Conservation (phyloP, 352 stramenopile species). For the Elongisporangium anandrum region DNA sequence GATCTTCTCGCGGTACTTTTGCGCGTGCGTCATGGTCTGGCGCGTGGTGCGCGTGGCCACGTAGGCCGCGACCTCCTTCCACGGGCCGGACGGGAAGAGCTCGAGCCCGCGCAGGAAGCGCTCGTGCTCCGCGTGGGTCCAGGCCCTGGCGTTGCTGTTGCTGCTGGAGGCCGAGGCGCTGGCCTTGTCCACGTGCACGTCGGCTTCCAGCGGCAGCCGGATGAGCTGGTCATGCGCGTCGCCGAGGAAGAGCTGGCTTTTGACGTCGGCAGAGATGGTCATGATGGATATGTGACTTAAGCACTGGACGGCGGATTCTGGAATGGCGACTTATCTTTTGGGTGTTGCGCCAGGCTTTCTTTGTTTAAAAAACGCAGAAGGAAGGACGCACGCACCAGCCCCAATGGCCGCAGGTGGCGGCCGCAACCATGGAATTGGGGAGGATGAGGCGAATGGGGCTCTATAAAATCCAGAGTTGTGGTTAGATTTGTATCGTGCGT, state of each 20-base stretch:
- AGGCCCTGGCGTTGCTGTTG: constrained; percentile 2
- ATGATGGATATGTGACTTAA: constrained; percentile 15
- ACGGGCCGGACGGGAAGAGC: constrained; percentile 54
- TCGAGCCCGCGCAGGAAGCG: constrained; percentile 20
- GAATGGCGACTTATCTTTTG: background rate
- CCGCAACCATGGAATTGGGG: constrained; percentile 12
- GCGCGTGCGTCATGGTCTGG: constrained; percentile 93
- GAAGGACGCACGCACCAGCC: constrained; percentile 3
- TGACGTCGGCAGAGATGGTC: constrained; percentile 46
- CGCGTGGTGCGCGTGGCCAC: constrained; percentile 63
- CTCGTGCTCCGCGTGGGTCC: constrained; percentile 17
- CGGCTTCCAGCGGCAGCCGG: constrained; percentile 16
- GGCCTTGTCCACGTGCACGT: background rate
- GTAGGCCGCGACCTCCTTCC: constrained; percentile 54
- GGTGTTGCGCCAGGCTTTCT: background rate
- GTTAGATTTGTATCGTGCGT: background rate
- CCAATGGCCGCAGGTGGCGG: constrained; percentile 1
- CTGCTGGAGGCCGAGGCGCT: background rate
- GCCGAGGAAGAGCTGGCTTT: constrained; percentile 33
- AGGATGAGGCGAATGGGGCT: constrained; percentile 13
- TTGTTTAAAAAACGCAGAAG: background rate
- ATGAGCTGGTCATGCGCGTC: constrained; percentile 22
- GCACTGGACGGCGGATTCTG: constrained; percentile 3
- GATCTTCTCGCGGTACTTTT: constrained; percentile 91
- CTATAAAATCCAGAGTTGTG: background rate